phyloP scores from a whole-genome alignment of 176 grass and related monocot species.

The Thinopyrum elongatum region DNA sequence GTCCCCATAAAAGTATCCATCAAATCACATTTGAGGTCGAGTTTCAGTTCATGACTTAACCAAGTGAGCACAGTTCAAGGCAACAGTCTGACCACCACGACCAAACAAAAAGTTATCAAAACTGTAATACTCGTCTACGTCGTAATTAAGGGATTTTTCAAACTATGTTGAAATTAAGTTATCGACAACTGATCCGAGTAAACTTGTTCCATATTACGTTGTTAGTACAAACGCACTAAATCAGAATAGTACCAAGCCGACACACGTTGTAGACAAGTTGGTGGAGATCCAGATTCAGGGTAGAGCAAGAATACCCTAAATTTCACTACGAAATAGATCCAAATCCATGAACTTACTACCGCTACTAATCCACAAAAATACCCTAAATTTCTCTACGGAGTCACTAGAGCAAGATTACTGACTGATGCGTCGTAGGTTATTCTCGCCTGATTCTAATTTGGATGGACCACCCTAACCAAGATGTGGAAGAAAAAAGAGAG shows the following conservation, averaged over 20 bases:
- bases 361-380: neutral
- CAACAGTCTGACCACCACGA: neutral
- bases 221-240: too few relatives aligned
- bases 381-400: neutral
- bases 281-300: neutral
- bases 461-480: neutral
- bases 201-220: neutral
- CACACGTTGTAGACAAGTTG: neutral
- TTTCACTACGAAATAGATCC: neutral
- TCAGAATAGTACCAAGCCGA: too few relatives aligned
- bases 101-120: neutral
- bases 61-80: neutral
- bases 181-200: neutral
- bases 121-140: neutral
- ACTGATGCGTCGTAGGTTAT: too few relatives aligned
- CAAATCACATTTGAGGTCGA: neutral
- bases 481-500: neutral
- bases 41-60: neutral
- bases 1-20: neutral
- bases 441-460: neutral
- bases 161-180: too few relatives aligned
- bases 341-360: neutral
- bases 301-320: neutral
- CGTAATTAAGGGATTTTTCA: too few relatives aligned
- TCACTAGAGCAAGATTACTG: neutral